Base-by-base conservation (phyloP, 768 basidiomycete species). In the Fibroporia radiculosa region DNA sequence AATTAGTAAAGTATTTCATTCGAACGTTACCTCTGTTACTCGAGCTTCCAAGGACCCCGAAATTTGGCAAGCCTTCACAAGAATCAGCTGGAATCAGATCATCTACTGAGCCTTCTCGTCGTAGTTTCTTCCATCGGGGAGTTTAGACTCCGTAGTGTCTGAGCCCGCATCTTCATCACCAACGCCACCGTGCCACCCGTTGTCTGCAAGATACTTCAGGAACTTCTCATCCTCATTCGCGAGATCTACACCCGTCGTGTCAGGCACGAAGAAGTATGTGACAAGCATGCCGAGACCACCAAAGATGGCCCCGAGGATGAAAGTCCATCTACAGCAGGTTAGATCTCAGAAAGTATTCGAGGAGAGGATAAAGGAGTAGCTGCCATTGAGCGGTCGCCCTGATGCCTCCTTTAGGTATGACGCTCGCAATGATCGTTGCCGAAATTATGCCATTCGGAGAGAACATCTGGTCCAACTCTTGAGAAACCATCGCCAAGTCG, bases 371-470 rank as follows among this genome's bases (percentile, higher is more conserved):
- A 4, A 84, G 70, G 2, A 84, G 66, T 16, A 84, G 71, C 53
- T 82, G 81, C 69, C 73, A 84, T 58, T 84, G 81, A 2, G 82
- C 81, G 2, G 75, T 85, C 45, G 61, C 48, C 56, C 77, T 79
- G 59, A 80, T 70, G 53, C 71, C 66, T 4, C 68, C 66, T 29
- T 72, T 56, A 37, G 76, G 71, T 34, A 84, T 80, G 24, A 86
- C 75, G 38, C 73, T 76, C 3, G 80, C 72, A 24, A 87, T 83
- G 46, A 84, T 84, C 3, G 76, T 73, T 6, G 75, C 75, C 23
- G 75, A 75, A 62, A 82, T 84, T 4, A 83, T 76, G 14, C 81
- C 80, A 51, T 84, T 84, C 0, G 82, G 84, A 59, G 83, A 85
- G 4, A 78, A 79, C 24, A 86, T 71, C 77, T 78, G 28, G n/a